These are phyloP conservation scores for Psidium friedrichsthalianum DNA, from an alignment of 345 rosid species.

Conservation along the genomic window DNA sequence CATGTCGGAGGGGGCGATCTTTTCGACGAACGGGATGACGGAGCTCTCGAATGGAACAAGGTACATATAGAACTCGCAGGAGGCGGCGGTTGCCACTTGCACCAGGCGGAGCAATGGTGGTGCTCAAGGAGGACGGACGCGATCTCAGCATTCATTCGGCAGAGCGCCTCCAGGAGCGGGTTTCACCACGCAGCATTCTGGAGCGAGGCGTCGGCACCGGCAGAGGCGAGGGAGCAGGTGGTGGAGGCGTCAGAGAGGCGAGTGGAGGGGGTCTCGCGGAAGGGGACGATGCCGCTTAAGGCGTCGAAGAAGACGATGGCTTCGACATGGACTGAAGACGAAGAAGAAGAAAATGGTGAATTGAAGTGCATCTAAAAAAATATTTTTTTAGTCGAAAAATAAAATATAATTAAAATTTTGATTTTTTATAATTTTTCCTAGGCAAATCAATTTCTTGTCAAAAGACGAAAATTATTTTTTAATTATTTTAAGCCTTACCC, in stretches of 20 bases:
- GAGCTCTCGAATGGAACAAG: slow-evolving; percentile 87
- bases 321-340: slow-evolving; percentile 23
- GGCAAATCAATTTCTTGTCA: no score
- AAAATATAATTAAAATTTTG: no score
- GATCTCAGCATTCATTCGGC: slow-evolving; percentile 46
- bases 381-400: no score
- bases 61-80: slow-evolving; percentile 80
- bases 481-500: no score
- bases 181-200: slow-evolving; percentile 84
- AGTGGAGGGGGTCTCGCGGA: slow-evolving; percentile 75
- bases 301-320: slow-evolving; percentile 9
- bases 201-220: slow-evolving; percentile 65
- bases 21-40: slow-evolving; percentile 67
- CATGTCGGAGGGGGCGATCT: no score
- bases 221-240: slow-evolving; percentile 29
- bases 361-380: neutral
- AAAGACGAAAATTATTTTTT: no score
- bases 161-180: slow-evolving; percentile 64
- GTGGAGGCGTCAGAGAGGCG: slow-evolving; percentile 49
- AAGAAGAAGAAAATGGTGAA: neutral
- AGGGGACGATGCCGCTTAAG: slow-evolving; percentile 31
- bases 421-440: no score
- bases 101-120: slow-evolving; percentile 66
- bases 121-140: slow-evolving; percentile 30
- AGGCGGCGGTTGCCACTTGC: slow-evolving; percentile 84